Conservation (phyloP, 106 monocot species). For the Alisma plantagoaquatica region DNA sequence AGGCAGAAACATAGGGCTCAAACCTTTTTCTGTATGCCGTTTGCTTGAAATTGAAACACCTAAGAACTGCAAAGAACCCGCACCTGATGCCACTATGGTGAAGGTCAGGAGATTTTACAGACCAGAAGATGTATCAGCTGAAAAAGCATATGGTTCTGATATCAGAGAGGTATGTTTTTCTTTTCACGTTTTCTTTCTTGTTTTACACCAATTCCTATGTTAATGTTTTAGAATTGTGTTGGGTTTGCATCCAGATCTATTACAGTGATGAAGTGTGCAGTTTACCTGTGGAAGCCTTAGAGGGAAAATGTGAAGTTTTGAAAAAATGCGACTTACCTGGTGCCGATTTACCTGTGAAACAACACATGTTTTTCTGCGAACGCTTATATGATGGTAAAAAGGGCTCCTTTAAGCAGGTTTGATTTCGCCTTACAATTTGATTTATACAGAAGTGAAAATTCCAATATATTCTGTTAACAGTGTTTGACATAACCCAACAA, state of each 20-base stretch:
- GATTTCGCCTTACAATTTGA: too few relatives aligned
- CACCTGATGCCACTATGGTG: conserved; percentile 28
- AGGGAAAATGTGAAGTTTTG: conserved; percentile 76
- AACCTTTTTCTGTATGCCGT: conserved; percentile 69
- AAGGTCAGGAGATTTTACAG: conserved; percentile 89
- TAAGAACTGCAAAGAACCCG: conserved; percentile 28
- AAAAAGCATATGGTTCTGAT: conserved; percentile 77
- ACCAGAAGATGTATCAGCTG: conserved; percentile 80
- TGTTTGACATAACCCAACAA: too few relatives aligned
- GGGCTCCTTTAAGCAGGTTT: conserved; percentile 91
- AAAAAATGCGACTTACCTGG: conserved; percentile 53
- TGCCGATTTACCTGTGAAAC: conserved; percentile 51
- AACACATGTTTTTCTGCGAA: conserved; percentile 89
- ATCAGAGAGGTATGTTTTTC: conserved; percentile 70
- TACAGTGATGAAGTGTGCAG: conserved; percentile 62
- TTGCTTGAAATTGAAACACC: conserved; percentile 38
- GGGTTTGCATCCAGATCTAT: conserved; percentile 44
- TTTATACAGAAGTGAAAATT: too few relatives aligned
- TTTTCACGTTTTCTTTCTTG: not conserved
- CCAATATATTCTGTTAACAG: too few relatives aligned
- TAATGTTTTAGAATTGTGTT: not conserved
- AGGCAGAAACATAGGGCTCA: conserved; percentile 86
- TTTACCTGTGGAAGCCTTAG: conserved; percentile 57
- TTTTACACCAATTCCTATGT: not conserved
- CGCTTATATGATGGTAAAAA: conserved; percentile 56